Base-by-base conservation (phyloP, 2,329 filamentous ascomycete genomes). In the Mycocentrospora acerina region DNA sequence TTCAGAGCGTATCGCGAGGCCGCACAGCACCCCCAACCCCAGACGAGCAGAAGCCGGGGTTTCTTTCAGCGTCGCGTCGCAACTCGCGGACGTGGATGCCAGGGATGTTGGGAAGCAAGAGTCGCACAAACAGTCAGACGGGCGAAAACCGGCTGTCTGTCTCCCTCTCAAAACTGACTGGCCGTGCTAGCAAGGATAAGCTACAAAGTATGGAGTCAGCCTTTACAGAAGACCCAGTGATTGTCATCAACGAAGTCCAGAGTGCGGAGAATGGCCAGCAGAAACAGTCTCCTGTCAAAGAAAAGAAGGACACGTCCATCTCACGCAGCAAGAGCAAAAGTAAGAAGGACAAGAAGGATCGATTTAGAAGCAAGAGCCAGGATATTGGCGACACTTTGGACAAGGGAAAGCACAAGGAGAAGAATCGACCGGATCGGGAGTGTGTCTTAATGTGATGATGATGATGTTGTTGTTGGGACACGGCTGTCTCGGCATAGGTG, bases 401-500 rank as follows among this genome's bases (percentile, higher is more conserved):
- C 24, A 54, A 52, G 39, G 12, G 4, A 4, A 51, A 53, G 35
- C 32, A 47, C 11, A 65, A 60, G 34, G 48, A 48, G 13, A 60
- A 59, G 45, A 54, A 46, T 35, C 52, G 62, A 22, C 69, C 70
- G 17, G 70, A 73, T 35, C 50, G 71, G 24, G 71, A 74, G 42
- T 74, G 71, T 46, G 41, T 58, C 34, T 53, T 73, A 7, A 73
- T 73, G 71, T 74, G 53, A 61, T n/a, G 16, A 48, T 44, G 4
- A 19, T 24, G n/a, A 16, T 35, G 33, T 32, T 35, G 29, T 35
- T 22, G 32, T 31, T 22, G 5, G 19, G 19, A 26, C 24, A 22
- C 32, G 32, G 25, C 29, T 40, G 29, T 18, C 32, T 41, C 5
- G 1, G 15, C n/a, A 9, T 7, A 17, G 28, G 29, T 18, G 30